phyloP scores from a whole-genome alignment of 2,329 filamentous ascomycete genomes.

The Aspergillus bombycis region DNA sequence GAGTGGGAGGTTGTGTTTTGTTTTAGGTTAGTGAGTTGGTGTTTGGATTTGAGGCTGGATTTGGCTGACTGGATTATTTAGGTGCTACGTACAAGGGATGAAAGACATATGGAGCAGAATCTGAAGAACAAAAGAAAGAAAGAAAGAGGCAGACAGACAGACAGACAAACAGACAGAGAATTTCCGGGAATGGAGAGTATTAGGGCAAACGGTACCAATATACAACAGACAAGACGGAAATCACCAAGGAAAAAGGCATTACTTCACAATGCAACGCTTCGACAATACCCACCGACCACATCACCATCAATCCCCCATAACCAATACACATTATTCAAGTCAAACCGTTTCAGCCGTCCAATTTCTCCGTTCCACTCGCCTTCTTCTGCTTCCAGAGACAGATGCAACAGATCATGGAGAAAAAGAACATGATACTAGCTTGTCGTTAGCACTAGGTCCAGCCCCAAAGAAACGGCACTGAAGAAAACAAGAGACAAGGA shows the following conservation, averaged over 20 bases:
- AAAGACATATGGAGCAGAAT: neutral
- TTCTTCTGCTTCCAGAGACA: slow-evolving; percentile 67
- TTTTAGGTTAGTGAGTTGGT: neutral
- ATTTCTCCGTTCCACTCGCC: slow-evolving; percentile 30
- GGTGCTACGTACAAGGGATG: neutral
- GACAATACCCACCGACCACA: neutral
- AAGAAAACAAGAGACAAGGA: slow-evolving; percentile 18
- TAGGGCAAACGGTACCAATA: neutral
- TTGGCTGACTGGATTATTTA: neutral
- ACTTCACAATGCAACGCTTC: neutral
- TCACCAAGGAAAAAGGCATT: neutral
- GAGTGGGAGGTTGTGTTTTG: neutral
- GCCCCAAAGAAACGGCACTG: neutral
- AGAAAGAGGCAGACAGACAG: neutral
- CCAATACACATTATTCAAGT: neutral
- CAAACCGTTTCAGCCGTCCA: slow-evolving; percentile 15
- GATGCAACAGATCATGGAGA: slow-evolving; percentile 61
- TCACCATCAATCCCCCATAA: neutral
- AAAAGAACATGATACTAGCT: slow-evolving; percentile 65
- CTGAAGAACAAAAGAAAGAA: neutral
- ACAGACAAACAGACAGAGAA: neutral
- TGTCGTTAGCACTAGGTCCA: slow-evolving; percentile 12
- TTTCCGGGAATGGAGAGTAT: neutral
- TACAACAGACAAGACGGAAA: neutral
- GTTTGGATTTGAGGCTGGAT: neutral